A percentile compares a stretch with the other conserved stretches of the same genome.
Evolutionary conservation across 495 filamentous ascomycete species (phyloP).

Genomic region (Polyplosphaeria fusca): DNA sequence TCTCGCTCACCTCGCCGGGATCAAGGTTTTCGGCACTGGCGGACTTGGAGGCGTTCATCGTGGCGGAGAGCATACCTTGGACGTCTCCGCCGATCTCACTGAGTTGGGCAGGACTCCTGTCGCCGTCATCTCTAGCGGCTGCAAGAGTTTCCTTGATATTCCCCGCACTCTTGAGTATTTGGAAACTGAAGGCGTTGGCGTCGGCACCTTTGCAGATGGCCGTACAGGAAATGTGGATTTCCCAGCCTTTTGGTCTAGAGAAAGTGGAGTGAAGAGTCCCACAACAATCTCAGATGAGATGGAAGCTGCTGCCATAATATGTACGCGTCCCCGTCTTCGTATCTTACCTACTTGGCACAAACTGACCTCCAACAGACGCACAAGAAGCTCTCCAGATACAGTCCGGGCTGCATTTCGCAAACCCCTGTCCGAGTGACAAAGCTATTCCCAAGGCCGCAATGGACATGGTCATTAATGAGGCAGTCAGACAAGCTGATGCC

Average conservation of each 20-base stretch:
- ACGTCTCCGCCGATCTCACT: conserved; percentile 91
- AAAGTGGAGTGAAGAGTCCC: conserved; percentile 79
- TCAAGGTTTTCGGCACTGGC: conserved; percentile 88
- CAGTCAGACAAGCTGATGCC: conserved; percentile 66
- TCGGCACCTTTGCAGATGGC: conserved; percentile 84
- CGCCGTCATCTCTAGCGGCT: conserved; percentile 83
- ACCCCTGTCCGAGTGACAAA: conserved; percentile 71
- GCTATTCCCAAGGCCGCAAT: conserved; percentile 72
- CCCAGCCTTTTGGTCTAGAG: conserved; percentile 84
- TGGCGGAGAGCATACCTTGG: conserved; percentile 79
- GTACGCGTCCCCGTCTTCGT: conserved; percentile 42
- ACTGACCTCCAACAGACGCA: conserved; percentile 50
- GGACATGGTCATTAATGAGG: conserved; percentile 66
- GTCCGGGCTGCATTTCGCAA: conserved; percentile 80
- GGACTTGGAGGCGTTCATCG: conserved; percentile 88
- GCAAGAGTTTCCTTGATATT: conserved; percentile 94
- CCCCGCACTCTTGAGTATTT: conserved; percentile 87
- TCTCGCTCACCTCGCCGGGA: conserved; percentile 80
- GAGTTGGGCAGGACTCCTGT: conserved; percentile 91
- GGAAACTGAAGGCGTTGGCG: conserved; percentile 86
- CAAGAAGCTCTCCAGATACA: conserved; percentile 61
- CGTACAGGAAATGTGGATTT: conserved; percentile 64
- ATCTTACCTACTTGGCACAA: background rate
- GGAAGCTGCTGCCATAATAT: conserved; percentile 82
- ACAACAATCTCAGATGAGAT: conserved; percentile 65